Conservation (phyloP, 148 eudicot species). For the Cornus controversa region DNA sequence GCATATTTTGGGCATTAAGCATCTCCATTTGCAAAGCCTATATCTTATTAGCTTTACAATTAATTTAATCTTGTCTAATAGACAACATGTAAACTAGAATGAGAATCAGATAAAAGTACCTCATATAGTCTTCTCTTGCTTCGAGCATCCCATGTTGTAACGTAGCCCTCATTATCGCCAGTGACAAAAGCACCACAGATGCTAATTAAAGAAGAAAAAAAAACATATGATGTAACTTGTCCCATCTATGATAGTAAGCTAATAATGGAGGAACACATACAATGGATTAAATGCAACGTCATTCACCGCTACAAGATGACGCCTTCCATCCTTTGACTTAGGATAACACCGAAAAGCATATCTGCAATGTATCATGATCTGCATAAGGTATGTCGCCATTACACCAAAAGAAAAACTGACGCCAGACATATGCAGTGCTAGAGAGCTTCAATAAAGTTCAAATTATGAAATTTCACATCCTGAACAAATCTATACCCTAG, state of each 20-base stretch:
- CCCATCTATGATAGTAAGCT: neutral
- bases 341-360: conserved; percentile 81
- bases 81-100: neutral
- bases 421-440: neutral
- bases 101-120: conserved; percentile 39
- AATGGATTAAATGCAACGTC: conserved; percentile 72
- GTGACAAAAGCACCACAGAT: conserved; percentile 61
- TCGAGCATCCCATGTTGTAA: conserved; percentile 70
- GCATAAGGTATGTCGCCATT: neutral
- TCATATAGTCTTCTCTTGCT: conserved; percentile 61
- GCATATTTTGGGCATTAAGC: neutral
- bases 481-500: neutral
- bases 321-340: conserved; percentile 57
- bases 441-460: neutral
- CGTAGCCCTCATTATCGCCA: conserved; percentile 80
- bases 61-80: neutral
- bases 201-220: conserved; percentile 29
- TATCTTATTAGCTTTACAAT: neutral
- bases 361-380: conserved; percentile 32
- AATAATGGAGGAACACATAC: conserved; percentile 44
- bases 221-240: neutral
- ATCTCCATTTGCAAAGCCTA: neutral
- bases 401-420: neutral
- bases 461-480: neutral
- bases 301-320: conserved; percentile 67